Base-by-base conservation (phyloP, 1,284 basidiomycete species). In the Pisolithus thermaeus region DNA sequence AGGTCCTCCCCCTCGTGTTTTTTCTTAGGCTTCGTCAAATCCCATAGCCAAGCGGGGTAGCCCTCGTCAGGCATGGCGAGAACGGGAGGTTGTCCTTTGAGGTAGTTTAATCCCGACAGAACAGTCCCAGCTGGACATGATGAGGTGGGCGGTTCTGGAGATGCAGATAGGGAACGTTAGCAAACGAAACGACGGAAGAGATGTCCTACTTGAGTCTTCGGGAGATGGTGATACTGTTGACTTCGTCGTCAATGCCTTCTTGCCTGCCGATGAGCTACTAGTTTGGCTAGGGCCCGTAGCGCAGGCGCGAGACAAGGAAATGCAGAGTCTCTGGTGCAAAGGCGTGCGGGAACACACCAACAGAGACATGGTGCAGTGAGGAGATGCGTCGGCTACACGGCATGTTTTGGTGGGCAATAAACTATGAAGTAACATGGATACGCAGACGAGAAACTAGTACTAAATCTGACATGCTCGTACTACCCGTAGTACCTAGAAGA, bases 21-120 rank as follows among this genome's bases (percentile, higher is more conserved):
- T 42, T 76, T 70, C 62, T 79, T 79, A 5, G 80, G 75, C 55
- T 79, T 66, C 27, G 92, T 70, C 41, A 94, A 66, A 22, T 77
- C 84, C 92, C 93, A 97, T 42, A 97, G 69, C 94, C 94, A 97
- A 4, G 79, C 66, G 1, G 94, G 94, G 68, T 97, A 97, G 61
- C 87, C 82, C 37, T 89, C 83, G 69, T 97, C 94, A 3, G 87
- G 74, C 11, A 80, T 70, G 1, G 94, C 91, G 11, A 93, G 69
- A 3, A 96, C 84, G 36, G 90, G 86, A 0, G 81, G 73, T 63
- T 93, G 87, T 57, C 83, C 86, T 69, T 97, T 97, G 48, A 91
- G 75, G 61, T 92, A 92, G 55, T 87, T 85, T 7, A 93, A 67
- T 3, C 92, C 92, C 8, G 75, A 74, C 36, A 97, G 71, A 2